Evolutionary conservation across 1,139 yeast genomes (phyloP), one percentile per base, ranked within the genome.

Genomic region (Eremothecium cymbalariae): DNA sequence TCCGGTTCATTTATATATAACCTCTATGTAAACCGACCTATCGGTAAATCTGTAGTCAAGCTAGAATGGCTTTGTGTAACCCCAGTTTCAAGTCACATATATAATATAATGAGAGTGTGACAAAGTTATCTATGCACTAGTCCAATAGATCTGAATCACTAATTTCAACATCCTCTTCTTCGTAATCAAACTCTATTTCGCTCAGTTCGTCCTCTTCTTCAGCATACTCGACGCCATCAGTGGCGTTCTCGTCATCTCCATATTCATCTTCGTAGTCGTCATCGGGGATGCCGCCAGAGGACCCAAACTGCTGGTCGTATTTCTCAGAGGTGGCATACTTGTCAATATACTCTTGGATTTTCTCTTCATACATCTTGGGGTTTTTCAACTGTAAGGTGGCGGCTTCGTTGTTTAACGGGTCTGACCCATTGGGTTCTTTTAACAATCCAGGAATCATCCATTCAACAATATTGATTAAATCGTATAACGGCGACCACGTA

Each of bases 401-500:
- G 0, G 98, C 98, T 46, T 84, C 94, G 17, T 90, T 80, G 53
- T 90, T 90, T 44, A 90, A 67, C 1, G 98, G 98, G 57, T 90
- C 98, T 20, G 90, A 70, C 1, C 97, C 93, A 52, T 90, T 90
- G 17, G 97, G 97, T 53, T 90, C 90, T 40, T 93, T 72, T 43
- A 90, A 65, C 40, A 90, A 65, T 51, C 93, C 98, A 8, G 98
- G 98, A 45, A 90, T 64, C 63, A 90, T 90, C 53, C 86, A 81
- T 54, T 90, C 97, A 57, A 90, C 86, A 25, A 90, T 84, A 57
- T 90, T 90, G 47, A 80, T 67, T 48, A 88, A 70, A 34, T 90
- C 97, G 65, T 86, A 90, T 88, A 90, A 83, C 2, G 98, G 98
- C 28, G 94, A 82, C 98, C 98, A 90, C 1, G 97, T 86, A 55